These are phyloP conservation scores for Sungouiella blattae DNA, from an alignment of 805 yeast species.

Conservation along the genomic window DNA sequence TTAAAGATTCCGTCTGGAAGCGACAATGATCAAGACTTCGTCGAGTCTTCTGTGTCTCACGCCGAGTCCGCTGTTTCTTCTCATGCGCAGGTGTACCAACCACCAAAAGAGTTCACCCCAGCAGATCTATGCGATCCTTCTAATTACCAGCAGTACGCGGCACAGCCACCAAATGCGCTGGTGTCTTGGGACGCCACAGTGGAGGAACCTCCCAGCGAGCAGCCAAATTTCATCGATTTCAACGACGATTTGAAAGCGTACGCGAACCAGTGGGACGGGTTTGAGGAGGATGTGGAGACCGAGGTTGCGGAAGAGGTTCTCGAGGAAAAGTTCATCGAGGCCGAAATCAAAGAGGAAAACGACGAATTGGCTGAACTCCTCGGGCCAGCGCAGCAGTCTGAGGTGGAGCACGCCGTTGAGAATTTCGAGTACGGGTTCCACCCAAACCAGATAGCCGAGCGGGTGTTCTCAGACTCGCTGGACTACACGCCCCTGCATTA, in stretches of 20 bases:
- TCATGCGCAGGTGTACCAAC: background rate
- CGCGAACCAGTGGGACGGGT: constrained; percentile 29
- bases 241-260: constrained; percentile 15
- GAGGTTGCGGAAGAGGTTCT: constrained; percentile 1
- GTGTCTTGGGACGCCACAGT: constrained; percentile 42
- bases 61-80: background rate
- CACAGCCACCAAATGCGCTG: constrained; percentile 1
- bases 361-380: background rate
- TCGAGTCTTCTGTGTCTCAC: background rate
- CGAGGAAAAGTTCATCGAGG: background rate
- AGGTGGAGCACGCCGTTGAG: background rate
- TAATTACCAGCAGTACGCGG: constrained; percentile 23
- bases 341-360: constrained; percentile 1
- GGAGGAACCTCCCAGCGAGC: constrained; percentile 37
- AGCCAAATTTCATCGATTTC: constrained; percentile 7
- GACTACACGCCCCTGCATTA: constrained; percentile 31
- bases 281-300: background rate
- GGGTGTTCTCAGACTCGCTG: constrained; percentile 25
- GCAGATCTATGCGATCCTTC: constrained; percentile 28
- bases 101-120: constrained; percentile 12
- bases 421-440: constrained; percentile 11
- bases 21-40: no score
- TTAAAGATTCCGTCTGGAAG: constrained; percentile 2
- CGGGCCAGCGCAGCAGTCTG: background rate
- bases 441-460: constrained; percentile 21